Percentiles rank a stretch among this genome's conserved stretches.
Evolutionary conservation across 2,329 filamentous ascomycete species (phyloP).

Genomic region (Stachybotrys chartarum): DNA sequence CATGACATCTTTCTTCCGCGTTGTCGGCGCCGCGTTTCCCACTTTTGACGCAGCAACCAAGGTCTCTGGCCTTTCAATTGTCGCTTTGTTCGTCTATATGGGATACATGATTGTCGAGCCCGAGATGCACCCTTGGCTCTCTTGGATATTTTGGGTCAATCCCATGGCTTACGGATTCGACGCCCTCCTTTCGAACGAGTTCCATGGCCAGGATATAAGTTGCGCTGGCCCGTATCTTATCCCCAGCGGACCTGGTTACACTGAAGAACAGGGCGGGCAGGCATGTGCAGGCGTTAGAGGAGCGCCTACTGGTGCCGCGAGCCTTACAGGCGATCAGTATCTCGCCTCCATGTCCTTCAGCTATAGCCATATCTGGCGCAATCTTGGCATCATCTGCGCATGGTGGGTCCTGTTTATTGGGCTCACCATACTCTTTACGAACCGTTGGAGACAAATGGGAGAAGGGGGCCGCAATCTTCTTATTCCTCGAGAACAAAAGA

Average conservation of each 20-base stretch:
- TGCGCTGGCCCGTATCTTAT: constrained; percentile 51
- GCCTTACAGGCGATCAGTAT: constrained; percentile 41
- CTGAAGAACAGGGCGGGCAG: constrained; percentile 31
- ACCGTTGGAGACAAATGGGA: constrained; percentile 48
- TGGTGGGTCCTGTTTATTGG: constrained; percentile 65
- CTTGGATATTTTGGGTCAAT: constrained; percentile 54
- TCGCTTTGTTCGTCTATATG: constrained; percentile 12
- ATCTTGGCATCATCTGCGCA: constrained; percentile 66
- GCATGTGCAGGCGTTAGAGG: no score
- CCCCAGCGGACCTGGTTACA: constrained; percentile 38
- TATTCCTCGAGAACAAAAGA: constrained; percentile 11
- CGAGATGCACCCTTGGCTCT: constrained; percentile 31
- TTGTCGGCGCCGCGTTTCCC: constrained; percentile 57
- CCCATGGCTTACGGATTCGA: constrained; percentile 52
- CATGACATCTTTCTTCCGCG: constrained; percentile 57
- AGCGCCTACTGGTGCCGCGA: constrained; percentile 44
- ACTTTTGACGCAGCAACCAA: constrained; percentile 26
- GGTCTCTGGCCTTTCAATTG: constrained; percentile 9
- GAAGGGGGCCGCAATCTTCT: background rate
- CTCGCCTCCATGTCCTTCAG: constrained; percentile 43
- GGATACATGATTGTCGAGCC: constrained; percentile 42
- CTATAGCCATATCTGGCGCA: constrained; percentile 66
- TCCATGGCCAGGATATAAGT: constrained; percentile 43
- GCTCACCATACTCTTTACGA: constrained; percentile 57
- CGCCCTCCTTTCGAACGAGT: constrained; percentile 55